Conservation (phyloP, 768 basidiomycete species). For the Pisolithus albus region DNA sequence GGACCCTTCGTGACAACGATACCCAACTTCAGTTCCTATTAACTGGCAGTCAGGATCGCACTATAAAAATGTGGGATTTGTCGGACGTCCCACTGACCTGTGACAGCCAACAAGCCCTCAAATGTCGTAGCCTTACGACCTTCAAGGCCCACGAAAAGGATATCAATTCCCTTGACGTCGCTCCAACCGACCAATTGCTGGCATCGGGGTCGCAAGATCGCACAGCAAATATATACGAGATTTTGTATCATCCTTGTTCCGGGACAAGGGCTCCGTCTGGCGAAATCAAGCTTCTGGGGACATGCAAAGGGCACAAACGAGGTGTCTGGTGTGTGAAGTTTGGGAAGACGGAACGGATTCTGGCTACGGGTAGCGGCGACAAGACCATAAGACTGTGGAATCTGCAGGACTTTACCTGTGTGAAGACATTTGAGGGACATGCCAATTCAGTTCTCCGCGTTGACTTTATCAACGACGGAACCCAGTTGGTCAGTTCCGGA, state of each 20-base stretch:
- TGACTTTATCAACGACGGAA: constrained; percentile 77
- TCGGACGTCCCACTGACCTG: constrained; percentile 36
- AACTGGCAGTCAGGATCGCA: constrained; percentile 94
- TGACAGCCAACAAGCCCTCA: constrained; percentile 27
- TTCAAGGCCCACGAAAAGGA: constrained; percentile 96
- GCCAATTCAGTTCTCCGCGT: constrained; percentile 94
- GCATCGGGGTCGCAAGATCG: constrained; percentile 96
- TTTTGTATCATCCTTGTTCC: constrained; percentile 46
- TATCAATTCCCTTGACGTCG: constrained; percentile 91
- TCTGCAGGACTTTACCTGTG: constrained; percentile 86
- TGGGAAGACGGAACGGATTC: constrained; percentile 68
- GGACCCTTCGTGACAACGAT: constrained; percentile 23
- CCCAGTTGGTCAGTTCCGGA: constrained; percentile 83
- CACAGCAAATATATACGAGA: constrained; percentile 83
- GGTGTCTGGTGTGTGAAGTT: constrained; percentile 96
- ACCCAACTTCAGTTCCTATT: constrained; percentile 63
- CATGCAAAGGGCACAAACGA: constrained; percentile 92
- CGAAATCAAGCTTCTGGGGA: constrained; percentile 70
- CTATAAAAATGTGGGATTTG: constrained; percentile 99
- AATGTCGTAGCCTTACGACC: constrained; percentile 74
- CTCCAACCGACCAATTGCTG: constrained; percentile 82
- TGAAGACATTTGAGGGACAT: constrained; percentile 97
- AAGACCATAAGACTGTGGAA: constrained; percentile 93
- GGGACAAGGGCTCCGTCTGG: constrained; percentile 48
- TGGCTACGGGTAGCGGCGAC: constrained; percentile 94